phyloP scores from a whole-genome alignment of 148 eudicot species.

The Rhododendron kiyosumense region DNA sequence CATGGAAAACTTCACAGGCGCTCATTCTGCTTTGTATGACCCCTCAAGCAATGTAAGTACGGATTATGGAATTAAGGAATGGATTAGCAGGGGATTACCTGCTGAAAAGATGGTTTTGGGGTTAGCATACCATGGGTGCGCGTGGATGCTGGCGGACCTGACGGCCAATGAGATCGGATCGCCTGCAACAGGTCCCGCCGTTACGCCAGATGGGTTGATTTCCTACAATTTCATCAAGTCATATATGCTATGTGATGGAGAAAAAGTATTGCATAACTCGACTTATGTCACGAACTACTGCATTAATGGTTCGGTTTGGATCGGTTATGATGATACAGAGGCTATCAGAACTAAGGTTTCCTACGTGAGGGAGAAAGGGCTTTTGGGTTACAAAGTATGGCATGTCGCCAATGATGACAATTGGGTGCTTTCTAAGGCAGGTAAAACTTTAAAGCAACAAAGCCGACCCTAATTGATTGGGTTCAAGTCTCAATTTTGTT shows the following conservation, averaged over 20 bases:
- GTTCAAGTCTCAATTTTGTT: neutral
- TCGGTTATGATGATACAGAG: slow-evolving; percentile 43
- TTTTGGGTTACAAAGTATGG: slow-evolving; percentile 35
- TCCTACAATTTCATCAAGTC: slow-evolving; percentile 24
- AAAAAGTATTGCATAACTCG: slow-evolving; percentile 19
- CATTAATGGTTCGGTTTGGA: slow-evolving; percentile 28
- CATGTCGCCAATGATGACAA: slow-evolving; percentile 33
- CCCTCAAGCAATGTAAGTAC: slow-evolving; percentile 29
- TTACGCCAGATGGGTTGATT: slow-evolving; percentile 27
- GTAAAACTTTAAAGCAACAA: slow-evolving; percentile 4
- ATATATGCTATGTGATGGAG: slow-evolving; percentile 16
- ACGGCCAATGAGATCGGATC: slow-evolving; percentile 20
- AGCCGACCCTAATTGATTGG: neutral
- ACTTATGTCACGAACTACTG: slow-evolving; percentile 32
- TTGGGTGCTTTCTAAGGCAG: slow-evolving; percentile 40
- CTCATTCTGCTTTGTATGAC: slow-evolving; percentile 38
- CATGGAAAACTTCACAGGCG: slow-evolving; percentile 22
- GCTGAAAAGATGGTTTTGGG: slow-evolving; percentile 29
- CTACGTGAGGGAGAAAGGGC: slow-evolving; percentile 37
- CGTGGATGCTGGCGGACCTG: slow-evolving; percentile 28
- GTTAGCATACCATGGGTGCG: slow-evolving; percentile 41
- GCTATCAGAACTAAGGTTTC: slow-evolving; percentile 41
- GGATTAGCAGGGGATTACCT: slow-evolving; percentile 34
- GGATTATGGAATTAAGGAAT: slow-evolving; percentile 32
- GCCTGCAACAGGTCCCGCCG: slow-evolving; percentile 28